Conservation (phyloP, 2,329 filamentous ascomycete species). For the Reticulascus tulasneorum region DNA sequence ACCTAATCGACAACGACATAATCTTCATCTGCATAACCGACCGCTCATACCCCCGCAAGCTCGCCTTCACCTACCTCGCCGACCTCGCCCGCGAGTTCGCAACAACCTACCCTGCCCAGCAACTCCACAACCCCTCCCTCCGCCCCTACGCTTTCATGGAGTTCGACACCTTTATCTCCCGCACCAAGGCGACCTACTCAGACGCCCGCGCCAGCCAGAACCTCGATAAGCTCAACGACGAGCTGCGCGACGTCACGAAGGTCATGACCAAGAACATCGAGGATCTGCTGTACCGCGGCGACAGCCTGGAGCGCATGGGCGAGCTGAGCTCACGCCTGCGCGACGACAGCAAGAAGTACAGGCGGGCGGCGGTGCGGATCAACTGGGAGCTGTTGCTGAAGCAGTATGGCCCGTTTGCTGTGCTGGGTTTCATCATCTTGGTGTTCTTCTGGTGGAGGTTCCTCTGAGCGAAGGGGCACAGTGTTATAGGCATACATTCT, state of each 20-base stretch:
- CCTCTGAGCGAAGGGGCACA: slow-evolving; percentile 53
- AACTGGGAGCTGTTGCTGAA: slow-evolving; percentile 97
- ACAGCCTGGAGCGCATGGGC: slow-evolving; percentile 94
- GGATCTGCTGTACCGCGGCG: slow-evolving; percentile 90
- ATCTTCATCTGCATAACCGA: slow-evolving; percentile 95
- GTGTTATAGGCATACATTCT: no score
- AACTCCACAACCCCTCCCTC: slow-evolving; percentile 70
- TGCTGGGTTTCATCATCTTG: slow-evolving; percentile 74
- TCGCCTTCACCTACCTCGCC: slow-evolving; percentile 95
- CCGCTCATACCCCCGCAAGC: slow-evolving; percentile 90
- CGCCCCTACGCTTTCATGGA: slow-evolving; percentile 96
- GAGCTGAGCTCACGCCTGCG: slow-evolving; percentile 83
- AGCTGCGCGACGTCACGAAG: slow-evolving; percentile 95
- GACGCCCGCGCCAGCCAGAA: slow-evolving; percentile 89
- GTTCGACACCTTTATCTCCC: slow-evolving; percentile 94
- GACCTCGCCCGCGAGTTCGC: slow-evolving; percentile 90
- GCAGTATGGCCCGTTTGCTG: slow-evolving; percentile 92
- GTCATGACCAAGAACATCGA: slow-evolving; percentile 99
- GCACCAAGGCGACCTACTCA: slow-evolving; percentile 90
- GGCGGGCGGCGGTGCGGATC: slow-evolving; percentile 85
- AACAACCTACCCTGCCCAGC: slow-evolving; percentile 70
- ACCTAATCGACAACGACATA: slow-evolving; percentile 77
- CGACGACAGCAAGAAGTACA: slow-evolving; percentile 94
- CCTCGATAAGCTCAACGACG: slow-evolving; percentile 91
- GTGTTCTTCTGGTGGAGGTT: slow-evolving; percentile 91